Evolutionary conservation across 768 basidiomycete species (phyloP).

Genomic region (Lactarius pseudohatsudake): DNA sequence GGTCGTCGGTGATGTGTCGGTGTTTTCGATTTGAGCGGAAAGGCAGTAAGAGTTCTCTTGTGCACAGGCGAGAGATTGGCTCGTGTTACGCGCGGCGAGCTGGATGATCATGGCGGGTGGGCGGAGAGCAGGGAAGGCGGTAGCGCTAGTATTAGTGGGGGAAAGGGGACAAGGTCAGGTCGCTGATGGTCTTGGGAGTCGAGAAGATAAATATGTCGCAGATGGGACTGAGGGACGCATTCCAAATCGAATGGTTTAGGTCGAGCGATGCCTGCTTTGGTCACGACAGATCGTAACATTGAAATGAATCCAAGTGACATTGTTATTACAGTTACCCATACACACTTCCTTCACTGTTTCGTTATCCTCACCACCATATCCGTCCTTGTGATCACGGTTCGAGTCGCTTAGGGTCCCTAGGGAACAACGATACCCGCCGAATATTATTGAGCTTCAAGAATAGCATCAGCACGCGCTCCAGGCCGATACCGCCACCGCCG

Average conservation of each 20-base stretch:
- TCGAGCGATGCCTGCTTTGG: not conserved
- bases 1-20: conserved; percentile 6
- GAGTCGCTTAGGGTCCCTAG: conserved; percentile 92
- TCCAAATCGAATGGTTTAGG: conserved; percentile 12
- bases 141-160: not conserved
- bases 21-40: not conserved
- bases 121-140: not conserved
- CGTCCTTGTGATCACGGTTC: conserved; percentile 60
- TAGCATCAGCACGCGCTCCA: conserved; percentile 95
- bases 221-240: not conserved
- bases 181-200: not conserved
- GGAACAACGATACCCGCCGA: conserved; percentile 89
- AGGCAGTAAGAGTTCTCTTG: conserved; percentile 3
- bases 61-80: not conserved
- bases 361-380: not conserved
- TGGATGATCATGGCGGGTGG: conserved; percentile 18
- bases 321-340: not conserved
- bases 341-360: not conserved
- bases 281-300: not conserved
- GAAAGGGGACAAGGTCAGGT: not conserved
- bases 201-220: not conserved
- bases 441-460: conserved; percentile 98
- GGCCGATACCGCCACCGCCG: conserved; percentile 93
- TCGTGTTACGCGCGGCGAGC: conserved; percentile 9
- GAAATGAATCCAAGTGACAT: not conserved